Conservation (phyloP, 2,329 filamentous ascomycete genomes). For the Cladosporium sp. region DNA sequence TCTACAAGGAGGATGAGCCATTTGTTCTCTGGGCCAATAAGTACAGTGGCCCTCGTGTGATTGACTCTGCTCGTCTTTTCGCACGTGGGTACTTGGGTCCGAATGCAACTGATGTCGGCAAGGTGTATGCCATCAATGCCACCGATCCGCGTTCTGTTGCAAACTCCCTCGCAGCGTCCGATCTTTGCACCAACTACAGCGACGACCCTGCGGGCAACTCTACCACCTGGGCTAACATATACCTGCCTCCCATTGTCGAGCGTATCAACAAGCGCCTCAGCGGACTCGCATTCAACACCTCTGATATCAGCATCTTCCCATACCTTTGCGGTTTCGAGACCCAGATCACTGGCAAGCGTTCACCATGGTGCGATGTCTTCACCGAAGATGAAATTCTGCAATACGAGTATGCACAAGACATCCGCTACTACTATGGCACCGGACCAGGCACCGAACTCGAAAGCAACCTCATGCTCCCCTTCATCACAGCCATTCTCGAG, state of each 20-base stretch:
- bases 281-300: conserved; percentile 56
- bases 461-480: conserved; percentile 62
- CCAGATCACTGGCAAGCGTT: conserved; percentile 60
- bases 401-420: conserved; percentile 67
- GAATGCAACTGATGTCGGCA: conserved; percentile 54
- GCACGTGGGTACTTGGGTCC: conserved; percentile 61
- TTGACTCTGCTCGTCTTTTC: conserved; percentile 64
- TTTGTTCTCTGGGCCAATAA: conserved; percentile 67
- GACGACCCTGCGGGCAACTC: conserved; percentile 55
- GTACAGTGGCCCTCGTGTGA: conserved; percentile 53
- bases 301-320: conserved; percentile 59
- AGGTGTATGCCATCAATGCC: conserved; percentile 59
- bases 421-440: conserved; percentile 62
- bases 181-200: conserved; percentile 61
- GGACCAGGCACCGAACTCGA: conserved; percentile 58
- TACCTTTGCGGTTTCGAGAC: conserved; percentile 69
- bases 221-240: conserved; percentile 52
- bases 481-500: conserved; percentile 55
- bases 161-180: conserved; percentile 64
- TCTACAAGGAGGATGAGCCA: conserved; percentile 50
- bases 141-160: conserved; percentile 56
- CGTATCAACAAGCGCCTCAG: conserved; percentile 57
- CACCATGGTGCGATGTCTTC: conserved; percentile 62
- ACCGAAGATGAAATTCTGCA: conserved; percentile 59
- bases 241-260: conserved; percentile 54